Evolutionary conservation across 371 early-diverging fungal genomes (phyloP).

Genomic region (Lichtheimia hyalospora): DNA sequence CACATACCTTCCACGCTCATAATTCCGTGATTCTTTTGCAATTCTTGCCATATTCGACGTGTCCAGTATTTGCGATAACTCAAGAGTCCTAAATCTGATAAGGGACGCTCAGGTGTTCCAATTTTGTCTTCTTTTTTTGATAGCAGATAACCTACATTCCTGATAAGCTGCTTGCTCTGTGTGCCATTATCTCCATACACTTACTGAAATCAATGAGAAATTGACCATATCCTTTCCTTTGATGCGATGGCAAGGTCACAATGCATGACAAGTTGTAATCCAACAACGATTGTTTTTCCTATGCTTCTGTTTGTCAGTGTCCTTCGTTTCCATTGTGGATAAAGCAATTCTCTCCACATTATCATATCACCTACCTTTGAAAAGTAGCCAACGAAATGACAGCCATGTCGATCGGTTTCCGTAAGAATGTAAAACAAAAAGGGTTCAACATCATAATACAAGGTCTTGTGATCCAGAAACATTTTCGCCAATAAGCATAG

Average conservation of each 20-base stretch:
- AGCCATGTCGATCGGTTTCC: constrained; percentile 74
- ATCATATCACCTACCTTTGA: constrained; percentile 74
- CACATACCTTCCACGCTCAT: constrained; percentile 47
- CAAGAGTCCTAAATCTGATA: constrained; percentile 97
- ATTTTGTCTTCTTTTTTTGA: constrained; percentile 84
- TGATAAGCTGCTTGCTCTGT: neutral
- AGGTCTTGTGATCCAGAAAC: constrained; percentile 99
- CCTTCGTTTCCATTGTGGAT: no score
- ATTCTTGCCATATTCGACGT: constrained; percentile 32
- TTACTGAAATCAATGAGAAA: constrained; percentile 95
- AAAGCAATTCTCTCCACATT: no score
- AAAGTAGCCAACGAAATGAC: constrained; percentile 98
- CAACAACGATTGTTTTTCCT: constrained; percentile 90
- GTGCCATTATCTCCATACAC: constrained; percentile 8
- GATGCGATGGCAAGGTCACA: constrained; percentile 92
- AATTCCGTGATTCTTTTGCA: constrained; percentile 29
- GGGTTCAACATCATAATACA: constrained; percentile 99
- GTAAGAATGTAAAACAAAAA: constrained; percentile 98
- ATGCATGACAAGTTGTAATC: constrained; percentile 99
- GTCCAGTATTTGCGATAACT: constrained; percentile 93
- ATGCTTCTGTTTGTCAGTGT: neutral
- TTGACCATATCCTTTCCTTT: constrained; percentile 98
- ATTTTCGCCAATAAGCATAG: constrained; percentile 97
- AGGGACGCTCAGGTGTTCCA: constrained; percentile 98
- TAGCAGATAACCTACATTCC: constrained; percentile 76